These are phyloP conservation scores for Cryphonectria parasitica DNA, from an alignment of 2,329 filamentous ascomycete species.

Conservation along the genomic window DNA sequence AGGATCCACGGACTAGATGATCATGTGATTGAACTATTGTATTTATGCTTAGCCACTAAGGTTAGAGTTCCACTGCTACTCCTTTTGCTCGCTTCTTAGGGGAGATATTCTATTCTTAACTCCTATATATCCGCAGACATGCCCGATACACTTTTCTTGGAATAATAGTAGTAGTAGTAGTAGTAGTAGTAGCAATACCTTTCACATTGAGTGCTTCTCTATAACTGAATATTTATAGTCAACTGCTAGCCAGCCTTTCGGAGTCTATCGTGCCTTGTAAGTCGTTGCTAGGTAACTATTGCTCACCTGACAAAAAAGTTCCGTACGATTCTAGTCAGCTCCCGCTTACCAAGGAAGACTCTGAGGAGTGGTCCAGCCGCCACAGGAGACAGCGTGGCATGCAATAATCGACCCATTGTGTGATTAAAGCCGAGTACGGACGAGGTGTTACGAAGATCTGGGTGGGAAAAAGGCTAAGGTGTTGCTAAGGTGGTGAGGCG, in stretches of 20 bases:
- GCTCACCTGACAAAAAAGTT: neutral
- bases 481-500: conserved; percentile 1
- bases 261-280: neutral
- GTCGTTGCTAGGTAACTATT: neutral
- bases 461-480: neutral
- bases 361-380: neutral
- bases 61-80: neutral
- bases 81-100: neutral
- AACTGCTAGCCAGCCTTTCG: neutral
- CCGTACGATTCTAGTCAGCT: neutral
- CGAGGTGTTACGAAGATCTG: neutral
- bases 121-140: neutral
- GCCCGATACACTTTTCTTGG: neutral
- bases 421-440: neutral
- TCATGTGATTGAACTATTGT: neutral
- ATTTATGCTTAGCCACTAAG: neutral
- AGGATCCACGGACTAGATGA: neutral
- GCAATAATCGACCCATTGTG: neutral
- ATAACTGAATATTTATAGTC: neutral
- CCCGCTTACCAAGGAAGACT: neutral
- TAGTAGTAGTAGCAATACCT: neutral
- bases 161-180: too few relatives aligned
- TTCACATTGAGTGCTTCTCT: neutral
- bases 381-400: neutral
- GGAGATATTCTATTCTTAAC: neutral